Percentiles rank a stretch among this genome's conserved stretches.
phyloP scores from a whole-genome alignment of 1,284 basidiomycete genomes.

The Heterobasidion annosum region DNA sequence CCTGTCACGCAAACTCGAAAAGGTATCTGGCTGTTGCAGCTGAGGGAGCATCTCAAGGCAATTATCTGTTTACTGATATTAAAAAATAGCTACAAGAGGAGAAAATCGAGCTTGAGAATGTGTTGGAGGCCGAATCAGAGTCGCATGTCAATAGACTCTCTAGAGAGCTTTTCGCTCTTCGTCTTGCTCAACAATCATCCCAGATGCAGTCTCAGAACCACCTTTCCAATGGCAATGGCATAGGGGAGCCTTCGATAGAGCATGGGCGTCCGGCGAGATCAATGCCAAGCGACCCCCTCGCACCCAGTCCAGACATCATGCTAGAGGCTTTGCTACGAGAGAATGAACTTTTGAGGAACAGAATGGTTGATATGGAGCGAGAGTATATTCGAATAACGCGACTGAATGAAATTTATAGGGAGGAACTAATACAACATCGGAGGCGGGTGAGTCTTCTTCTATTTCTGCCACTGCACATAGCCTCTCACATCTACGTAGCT shows the following conservation, averaged over 20 bases:
- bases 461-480: background rate
- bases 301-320: slow-evolving; percentile 53
- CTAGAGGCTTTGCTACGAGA: slow-evolving; percentile 66
- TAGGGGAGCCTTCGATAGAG: slow-evolving; percentile 1
- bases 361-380: slow-evolving; percentile 61
- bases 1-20: slow-evolving; percentile 68
- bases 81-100: slow-evolving; percentile 59
- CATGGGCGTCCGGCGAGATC: slow-evolving; percentile 9
- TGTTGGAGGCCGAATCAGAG: slow-evolving; percentile 72
- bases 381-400: slow-evolving; percentile 64
- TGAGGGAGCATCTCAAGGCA: background rate
- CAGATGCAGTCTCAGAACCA: slow-evolving; percentile 22
- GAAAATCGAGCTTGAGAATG: slow-evolving; percentile 75
- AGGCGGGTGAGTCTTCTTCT: slow-evolving; percentile 45
- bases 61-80: slow-evolving; percentile 3
- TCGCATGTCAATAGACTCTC: slow-evolving; percentile 68
- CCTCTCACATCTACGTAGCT: slow-evolving; percentile 30
- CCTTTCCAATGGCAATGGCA: slow-evolving; percentile 19
- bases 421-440: slow-evolving; percentile 70
- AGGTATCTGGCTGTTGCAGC: slow-evolving; percentile 36
- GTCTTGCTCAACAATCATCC: slow-evolving; percentile 39
- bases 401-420: slow-evolving; percentile 72
- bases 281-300: slow-evolving; percentile 25
- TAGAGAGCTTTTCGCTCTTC: slow-evolving; percentile 58
- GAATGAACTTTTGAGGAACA: slow-evolving; percentile 60